Base-by-base conservation (phyloP, 164 flowering plant genomes). In the Sextonia rubra region DNA sequence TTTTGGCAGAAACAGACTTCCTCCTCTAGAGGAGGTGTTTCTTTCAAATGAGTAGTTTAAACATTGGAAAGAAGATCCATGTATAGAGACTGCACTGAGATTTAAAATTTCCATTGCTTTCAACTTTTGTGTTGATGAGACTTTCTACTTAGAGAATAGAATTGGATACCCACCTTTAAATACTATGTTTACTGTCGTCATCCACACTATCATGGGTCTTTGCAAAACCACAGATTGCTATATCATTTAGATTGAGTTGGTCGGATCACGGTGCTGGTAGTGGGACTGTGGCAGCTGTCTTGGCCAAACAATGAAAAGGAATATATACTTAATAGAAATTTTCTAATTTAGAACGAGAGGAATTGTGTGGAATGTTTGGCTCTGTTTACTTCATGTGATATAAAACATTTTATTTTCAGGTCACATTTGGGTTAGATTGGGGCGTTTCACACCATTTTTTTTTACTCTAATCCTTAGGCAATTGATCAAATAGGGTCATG, bases 221-320 rank as follows among this genome's bases (percentile, higher is more conserved):
- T 65, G 47, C 30, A 65, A 30, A 32, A 32, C 68, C 68, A 65
- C 47, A 27, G 22, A 17, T 30, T 65, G 68, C 44, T 27, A 30
- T 47, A 65, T 65, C 47, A 65, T 9, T 32, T 65, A 30, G 68
- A 65, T 65, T 65, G 44, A 27, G 25, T 32, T 30, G 68, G 44
- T 37, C 22, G 12, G 32, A 23, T 65, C n/a, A 65, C 47, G 7
- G 48, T 27, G 14, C 68, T 27, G 29, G 30, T 27, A 27, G 47
- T 9, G 47, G 17, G 47, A 12, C n/a, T n/a, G n/a, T n/a, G n/a
- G n/a, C n/a, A n/a, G 3, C 7, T 65, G 68, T 65, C 68, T 65
- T 15, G 22, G 12, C 26, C 32, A 30, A 30, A 27, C 44, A 65
- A 23, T 29, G 68, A 37, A 30, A 65, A 20, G 15, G 37, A 65